Evolutionary conservation across 306 rosid genomes (phyloP), one percentile per base, ranked within the genome.

Genomic region (Sechiopsis laciniata): DNA sequence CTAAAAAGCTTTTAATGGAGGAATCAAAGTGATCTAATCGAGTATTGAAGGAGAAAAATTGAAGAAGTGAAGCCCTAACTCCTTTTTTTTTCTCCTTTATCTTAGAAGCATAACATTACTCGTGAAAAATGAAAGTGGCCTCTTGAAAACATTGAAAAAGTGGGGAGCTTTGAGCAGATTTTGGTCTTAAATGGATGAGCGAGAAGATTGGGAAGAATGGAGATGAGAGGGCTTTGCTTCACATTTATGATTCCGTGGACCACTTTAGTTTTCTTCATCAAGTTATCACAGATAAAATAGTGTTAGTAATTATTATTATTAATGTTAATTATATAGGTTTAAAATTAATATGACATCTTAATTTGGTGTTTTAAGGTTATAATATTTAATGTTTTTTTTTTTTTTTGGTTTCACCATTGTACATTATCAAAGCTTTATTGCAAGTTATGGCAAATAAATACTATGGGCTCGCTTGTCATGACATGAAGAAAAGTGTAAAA

Each of bases 211-310:
- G 12, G 35, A 45, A 45, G 35, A 19, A 11, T 12, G 54, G 54
- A 3, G 7, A 26, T 46, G 32, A 42, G 50, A 50, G 73, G 21
- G 42, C 40, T 69, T 69, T 69, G 73, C 73, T 50, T 69, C 22
- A 69, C 56, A 69, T 50, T 69, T 48, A 69, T 69, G 73, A 50
- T 69, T 69, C 57, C 24, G 73, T 69, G 73, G 73, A 1, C 58
- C 73, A 21, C 42, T 7, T 69, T 32, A 48, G 19, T 69, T 69
- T 69, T 69, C 58, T 69, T 50, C 8, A 40, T 69, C 58, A 68
- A 16, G 57, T 68, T 68, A 42, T 66, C 11, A 4, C 29, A 3
- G 20, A 0, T 22, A 48, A 14, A 50, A 20, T 50, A 48, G 22
- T 45, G 72, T 16, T 42, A 10, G 17, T 8, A 42, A 42, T 42